A percentile compares a stretch with the other conserved stretches of the same genome.
Evolutionary conservation across 208 protist genomes (phyloP).

Genomic region (Angomonas desouzai): DNA sequence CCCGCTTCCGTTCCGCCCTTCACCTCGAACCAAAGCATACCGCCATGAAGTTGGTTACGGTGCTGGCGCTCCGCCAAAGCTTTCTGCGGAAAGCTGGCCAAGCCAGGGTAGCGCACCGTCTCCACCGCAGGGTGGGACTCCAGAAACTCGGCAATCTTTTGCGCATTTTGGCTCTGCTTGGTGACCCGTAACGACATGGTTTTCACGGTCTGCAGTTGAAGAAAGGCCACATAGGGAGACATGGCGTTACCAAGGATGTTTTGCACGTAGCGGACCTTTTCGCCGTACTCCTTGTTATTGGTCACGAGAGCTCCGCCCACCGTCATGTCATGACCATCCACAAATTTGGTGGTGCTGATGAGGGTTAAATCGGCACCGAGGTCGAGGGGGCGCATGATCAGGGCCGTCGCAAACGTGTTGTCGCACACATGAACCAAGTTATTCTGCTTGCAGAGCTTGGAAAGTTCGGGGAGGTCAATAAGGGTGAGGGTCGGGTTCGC

Average conservation of each 20-base stretch:
- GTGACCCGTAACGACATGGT: slow-evolving; percentile 93
- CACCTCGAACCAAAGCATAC: slow-evolving; percentile 93
- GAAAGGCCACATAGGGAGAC: slow-evolving; percentile 91
- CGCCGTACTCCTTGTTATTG: slow-evolving; percentile 74
- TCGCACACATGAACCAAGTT: slow-evolving; percentile 92
- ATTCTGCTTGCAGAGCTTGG: slow-evolving; percentile 74
- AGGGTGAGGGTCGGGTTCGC: slow-evolving; percentile 95
- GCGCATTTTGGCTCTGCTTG: slow-evolving; percentile 89
- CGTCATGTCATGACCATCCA: slow-evolving; percentile 96
- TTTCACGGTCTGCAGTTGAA: slow-evolving; percentile 94
- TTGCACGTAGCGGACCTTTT: slow-evolving; percentile 88
- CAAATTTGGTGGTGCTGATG: slow-evolving; percentile 96
- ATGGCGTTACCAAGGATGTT: slow-evolving; percentile 94
- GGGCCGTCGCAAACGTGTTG: slow-evolving; percentile 96
- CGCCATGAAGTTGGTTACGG: slow-evolving; percentile 71
- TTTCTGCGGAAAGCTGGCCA: slow-evolving; percentile 92
- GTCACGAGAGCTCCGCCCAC: slow-evolving; percentile 88
- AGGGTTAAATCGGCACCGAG: slow-evolving; percentile 95
- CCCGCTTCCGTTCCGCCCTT: slow-evolving; percentile 69
- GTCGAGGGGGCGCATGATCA: slow-evolving; percentile 94
- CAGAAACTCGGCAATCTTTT: slow-evolving; percentile 88
- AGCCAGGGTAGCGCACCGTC: slow-evolving; percentile 90
- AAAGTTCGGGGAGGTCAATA: slow-evolving; percentile 86
- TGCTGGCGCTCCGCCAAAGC: slow-evolving; percentile 92
- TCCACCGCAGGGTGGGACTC: slow-evolving; percentile 79